Evolutionary conservation across 1,284 basidiomycete species (phyloP), one percentile per base, ranked within the genome.

Genomic region (Austroboletus novae-zelandiae): DNA sequence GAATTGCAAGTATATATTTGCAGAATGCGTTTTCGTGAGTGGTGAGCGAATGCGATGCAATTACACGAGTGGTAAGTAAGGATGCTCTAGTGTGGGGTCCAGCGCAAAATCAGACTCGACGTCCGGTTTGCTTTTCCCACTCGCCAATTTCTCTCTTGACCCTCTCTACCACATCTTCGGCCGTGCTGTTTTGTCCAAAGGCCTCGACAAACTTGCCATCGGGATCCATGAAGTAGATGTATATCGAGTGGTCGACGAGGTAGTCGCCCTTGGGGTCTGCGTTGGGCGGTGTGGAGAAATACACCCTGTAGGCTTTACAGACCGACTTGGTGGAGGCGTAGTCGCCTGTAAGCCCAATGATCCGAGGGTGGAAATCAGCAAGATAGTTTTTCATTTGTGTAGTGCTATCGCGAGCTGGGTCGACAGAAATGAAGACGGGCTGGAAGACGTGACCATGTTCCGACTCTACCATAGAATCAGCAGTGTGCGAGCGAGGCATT

Each of bases 181-280:
- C 77, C 1, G 79, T 81, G 47, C 81, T 86, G 47, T 79, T 81
- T 73, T 97, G 93, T 11, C 96, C 97, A 67, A 98, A 98, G 4
- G 97, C 96, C 62, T 99, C 95, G 2, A 98, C 93, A 61, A 98
- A 99, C 64, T 89, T 80, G 17, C 96, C 96, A 9, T 86, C 73
- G 1, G 97, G 96, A 66, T 98, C 94, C 94, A 99, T 98, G 32
- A 99, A 80, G 72, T 99, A 99, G 66, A 99, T 93, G 70, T 95
- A 98, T 67, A 98, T 98, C 46, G 88, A 88, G 71, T 98, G 94
- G 70, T 97, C 94, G 30, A 99, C 96, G 46, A 99, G 81, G 69
- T 99, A 99, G 74, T 99, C 96, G 45, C 84, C 85, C 17, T 76
- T 82, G 1, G 95, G 84, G 62, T 91, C 84, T 7, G 95, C 92